Evolutionary conservation across 805 yeast genomes (phyloP), one percentile per base, ranked within the genome.

Genomic region (Yamadazyma insecticola): DNA sequence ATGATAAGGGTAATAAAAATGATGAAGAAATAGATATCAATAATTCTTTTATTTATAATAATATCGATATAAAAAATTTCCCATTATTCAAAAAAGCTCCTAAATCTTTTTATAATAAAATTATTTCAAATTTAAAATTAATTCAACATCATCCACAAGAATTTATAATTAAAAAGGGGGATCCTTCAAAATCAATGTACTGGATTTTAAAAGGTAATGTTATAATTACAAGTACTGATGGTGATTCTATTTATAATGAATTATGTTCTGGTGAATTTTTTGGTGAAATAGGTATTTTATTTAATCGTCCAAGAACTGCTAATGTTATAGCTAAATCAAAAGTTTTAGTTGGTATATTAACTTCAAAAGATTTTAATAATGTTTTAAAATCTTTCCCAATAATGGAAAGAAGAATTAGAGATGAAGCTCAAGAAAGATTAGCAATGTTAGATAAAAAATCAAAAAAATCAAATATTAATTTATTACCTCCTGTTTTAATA

Each of bases 201-300:
- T 81, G 90, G 88, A 78, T 82, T 22, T 53, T 82, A 11, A 72
- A 81, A 45, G 92, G 92, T 3, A 69, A 78, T 0, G 90, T 82
- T 2, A 75, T 77, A n/a, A 86, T 83, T 9, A 75, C 87, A 0
- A 76, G 85, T 10, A 72, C 83, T 1, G 92, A 82, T 48, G 89
- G 87, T 17, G 90, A 82, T 54, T 72, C 83, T 3, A 67, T 76
- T 3, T 79, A 78, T 45, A 88, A 89, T 2, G 87, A 79, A 48
- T 57, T 82, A 6, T 68, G 71, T 3, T 69, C 79, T 4, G 90
- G 90, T 2, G 67, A 79, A 13, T 81, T 78, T 41, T 83, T 82
- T 50, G 92, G 92, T 10, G 90, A 83, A 47, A 81, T 82, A 33
- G 90, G 90, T 6, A 80, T 82, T 26, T 55, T 82, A 18, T 81